phyloP scores from a whole-genome alignment of 2,329 filamentous ascomycete species.

The Hypomyces rosellus region DNA sequence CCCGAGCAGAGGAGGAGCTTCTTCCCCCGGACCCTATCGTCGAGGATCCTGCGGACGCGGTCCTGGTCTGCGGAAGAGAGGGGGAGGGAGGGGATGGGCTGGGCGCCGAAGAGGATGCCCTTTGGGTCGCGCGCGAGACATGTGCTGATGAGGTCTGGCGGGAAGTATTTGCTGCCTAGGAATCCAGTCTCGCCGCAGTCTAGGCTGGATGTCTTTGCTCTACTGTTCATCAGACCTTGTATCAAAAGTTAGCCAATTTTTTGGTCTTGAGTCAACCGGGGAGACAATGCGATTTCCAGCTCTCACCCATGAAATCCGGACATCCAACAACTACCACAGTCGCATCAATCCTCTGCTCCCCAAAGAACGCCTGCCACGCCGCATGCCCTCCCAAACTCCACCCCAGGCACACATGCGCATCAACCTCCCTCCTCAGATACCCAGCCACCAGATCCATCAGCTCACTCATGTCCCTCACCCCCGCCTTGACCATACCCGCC shows the following conservation, averaged over 20 bases:
- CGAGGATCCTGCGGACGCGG: slow-evolving; percentile 40
- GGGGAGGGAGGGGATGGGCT: slow-evolving; percentile 26
- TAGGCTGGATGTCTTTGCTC: slow-evolving; percentile 60
- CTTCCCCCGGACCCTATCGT: slow-evolving; percentile 52
- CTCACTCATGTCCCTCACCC: slow-evolving; percentile 65
- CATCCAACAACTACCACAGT: slow-evolving; percentile 81
- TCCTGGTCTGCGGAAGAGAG: slow-evolving; percentile 33
- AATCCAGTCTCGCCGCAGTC: slow-evolving; percentile 56
- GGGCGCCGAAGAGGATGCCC: slow-evolving; percentile 59
- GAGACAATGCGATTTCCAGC: not conserved
- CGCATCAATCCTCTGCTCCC: slow-evolving; percentile 71
- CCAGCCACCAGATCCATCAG: slow-evolving; percentile 73
- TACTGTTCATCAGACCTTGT: slow-evolving; percentile 65
- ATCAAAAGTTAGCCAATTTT: not conserved
- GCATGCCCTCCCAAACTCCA: slow-evolving; percentile 83
- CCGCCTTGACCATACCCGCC: slow-evolving; percentile 70
- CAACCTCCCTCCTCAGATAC: slow-evolving; percentile 51
- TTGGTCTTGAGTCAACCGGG: not conserved
- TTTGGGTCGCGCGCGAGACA: slow-evolving; percentile 68
- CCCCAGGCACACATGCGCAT: slow-evolving; percentile 70
- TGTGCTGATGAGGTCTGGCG: slow-evolving; percentile 55
- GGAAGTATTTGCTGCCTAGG: slow-evolving; percentile 73
- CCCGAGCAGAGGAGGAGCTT: slow-evolving; percentile 60
- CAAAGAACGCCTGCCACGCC: slow-evolving; percentile 75
- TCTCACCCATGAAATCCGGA: slow-evolving; percentile 70